Base-by-base conservation (phyloP, 495 filamentous ascomycete genomes). In the Parathielavia hyrcaniae region DNA sequence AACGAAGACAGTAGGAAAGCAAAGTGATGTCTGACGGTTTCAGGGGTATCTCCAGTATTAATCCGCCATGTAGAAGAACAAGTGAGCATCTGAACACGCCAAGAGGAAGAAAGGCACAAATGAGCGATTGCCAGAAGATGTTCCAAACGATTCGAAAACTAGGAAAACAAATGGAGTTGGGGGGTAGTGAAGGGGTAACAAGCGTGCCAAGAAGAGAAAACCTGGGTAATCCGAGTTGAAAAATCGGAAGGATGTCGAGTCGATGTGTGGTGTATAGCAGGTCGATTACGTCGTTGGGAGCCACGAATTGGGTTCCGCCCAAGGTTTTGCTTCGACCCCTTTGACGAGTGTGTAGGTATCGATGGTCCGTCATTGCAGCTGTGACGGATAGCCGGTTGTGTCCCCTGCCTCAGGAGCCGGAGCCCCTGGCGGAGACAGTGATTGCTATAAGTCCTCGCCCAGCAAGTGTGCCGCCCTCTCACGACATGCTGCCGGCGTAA, bases 401-500 rank as follows among this genome's bases (percentile, higher is more conserved):
- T 75, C 77, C 69, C 77, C 76, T 66, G 73, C 63, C 71, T 62
- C 75, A 76, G 79, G 75, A 76, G 75, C 78, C 60, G 76, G 70
- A 66, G 68, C 73, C 69, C 77, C 69, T 70, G 71, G 72, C 57
- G 77, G 77, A 69, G 77, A 79, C 77, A 67, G 63, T 74, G 73
- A 79, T 76, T 80, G 77, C 73, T 81, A 80, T 80, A 80, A 75
- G 71, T 65, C 63, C 43, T 75, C 72, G 35, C 71, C 73, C 54
- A 62, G 62, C 57, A 86, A 65, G 68, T 89, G 81, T 53, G 72
- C 69, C 44, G 88, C 88, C 67, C 89, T 87, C 65, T 91, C 88
- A 65, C 84, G 85, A 75, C 91, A 96, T 17, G 89, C 89, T 38
- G 81, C 81, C 12, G 91, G 86, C 11, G 88, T 90, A 66, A 92